A percentile compares a stretch with the other conserved stretches of the same genome.
phyloP scores from a whole-genome alignment of 805 yeast species.

The Schwanniomyces yamadae region DNA sequence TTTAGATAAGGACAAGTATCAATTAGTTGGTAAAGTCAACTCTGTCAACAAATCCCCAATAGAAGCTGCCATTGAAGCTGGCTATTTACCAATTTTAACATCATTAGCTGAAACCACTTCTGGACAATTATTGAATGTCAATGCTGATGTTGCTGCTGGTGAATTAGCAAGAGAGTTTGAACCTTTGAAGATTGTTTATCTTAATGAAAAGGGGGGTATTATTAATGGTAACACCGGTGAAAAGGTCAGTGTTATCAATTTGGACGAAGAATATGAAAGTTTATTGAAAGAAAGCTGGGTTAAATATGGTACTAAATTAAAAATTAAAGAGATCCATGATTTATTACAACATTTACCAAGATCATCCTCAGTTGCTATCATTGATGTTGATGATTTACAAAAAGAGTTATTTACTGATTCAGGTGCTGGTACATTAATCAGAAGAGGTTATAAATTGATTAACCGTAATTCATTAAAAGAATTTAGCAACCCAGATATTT shows the following conservation, averaged over 20 bases:
- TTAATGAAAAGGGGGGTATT: slow-evolving; percentile 97
- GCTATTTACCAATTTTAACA: slow-evolving; percentile 94
- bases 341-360: slow-evolving; percentile 91
- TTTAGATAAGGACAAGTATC: slow-evolving; percentile 85
- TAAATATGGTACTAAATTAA: slow-evolving; percentile 95
- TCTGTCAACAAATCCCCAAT: slow-evolving; percentile 82
- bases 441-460: slow-evolving; percentile 91
- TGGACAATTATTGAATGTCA: slow-evolving; percentile 95
- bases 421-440: slow-evolving; percentile 97
- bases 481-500: slow-evolving; percentile 69
- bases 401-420: slow-evolving; percentile 97
- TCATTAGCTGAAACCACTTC: slow-evolving; percentile 95
- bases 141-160: slow-evolving; percentile 99
- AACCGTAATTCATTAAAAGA: slow-evolving; percentile 68
- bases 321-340: slow-evolving; percentile 95
- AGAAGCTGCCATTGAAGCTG: slow-evolving; percentile 93
- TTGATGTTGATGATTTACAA: slow-evolving; percentile 91
- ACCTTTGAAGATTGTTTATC: slow-evolving; percentile 93
- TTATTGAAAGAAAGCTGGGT: slow-evolving; percentile 96
- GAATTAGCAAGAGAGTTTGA: slow-evolving; percentile 95
- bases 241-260: slow-evolving; percentile 82
- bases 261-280: slow-evolving; percentile 94
- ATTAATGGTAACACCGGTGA: slow-evolving; percentile 90
- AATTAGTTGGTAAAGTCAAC: slow-evolving; percentile 86
- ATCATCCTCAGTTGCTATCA: slow-evolving; percentile 96